Evolutionary conservation across 345 rosid species (phyloP).

Genomic region (Geranium brycei): DNA sequence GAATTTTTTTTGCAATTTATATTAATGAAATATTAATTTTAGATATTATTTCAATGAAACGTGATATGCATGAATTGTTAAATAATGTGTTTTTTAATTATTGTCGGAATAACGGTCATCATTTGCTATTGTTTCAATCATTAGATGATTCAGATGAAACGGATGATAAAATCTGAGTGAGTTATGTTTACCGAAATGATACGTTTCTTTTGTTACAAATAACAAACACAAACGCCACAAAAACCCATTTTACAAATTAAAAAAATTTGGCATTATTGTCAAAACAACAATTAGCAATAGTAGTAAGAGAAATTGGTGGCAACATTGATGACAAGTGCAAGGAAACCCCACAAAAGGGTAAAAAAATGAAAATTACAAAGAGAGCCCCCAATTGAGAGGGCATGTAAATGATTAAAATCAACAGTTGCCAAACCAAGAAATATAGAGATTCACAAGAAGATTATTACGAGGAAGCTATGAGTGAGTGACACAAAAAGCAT

Average conservation of each 20-base stretch:
- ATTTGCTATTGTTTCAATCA: too few relatives aligned
- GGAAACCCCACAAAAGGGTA: neutral
- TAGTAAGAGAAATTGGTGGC: neutral
- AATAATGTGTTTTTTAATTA: too few relatives aligned
- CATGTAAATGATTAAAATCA: conserved; percentile 14
- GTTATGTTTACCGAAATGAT: neutral
- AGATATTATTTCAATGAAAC: too few relatives aligned
- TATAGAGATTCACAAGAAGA: conserved; percentile 15
- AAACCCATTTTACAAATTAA: neutral
- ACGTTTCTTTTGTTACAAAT: neutral
- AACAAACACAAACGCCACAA: neutral
- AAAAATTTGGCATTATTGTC: neutral
- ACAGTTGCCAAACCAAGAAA: conserved; percentile 33
- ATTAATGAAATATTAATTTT: too few relatives aligned
- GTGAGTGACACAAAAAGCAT: neutral
- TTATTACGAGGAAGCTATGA: conserved; percentile 13
- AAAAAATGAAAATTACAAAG: neutral
- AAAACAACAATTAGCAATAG: neutral
- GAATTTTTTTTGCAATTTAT: too few relatives aligned
- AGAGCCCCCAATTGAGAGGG: neutral
- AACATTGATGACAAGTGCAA: neutral
- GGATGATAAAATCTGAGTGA: too few relatives aligned
- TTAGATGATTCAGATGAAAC: too few relatives aligned
- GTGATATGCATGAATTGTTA: too few relatives aligned
- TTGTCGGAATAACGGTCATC: too few relatives aligned